Percentiles rank a stretch among this genome's conserved stretches.
Evolutionary conservation across 495 filamentous ascomycete species (phyloP).

Genomic region (Amphirosellinia nigrospora): DNA sequence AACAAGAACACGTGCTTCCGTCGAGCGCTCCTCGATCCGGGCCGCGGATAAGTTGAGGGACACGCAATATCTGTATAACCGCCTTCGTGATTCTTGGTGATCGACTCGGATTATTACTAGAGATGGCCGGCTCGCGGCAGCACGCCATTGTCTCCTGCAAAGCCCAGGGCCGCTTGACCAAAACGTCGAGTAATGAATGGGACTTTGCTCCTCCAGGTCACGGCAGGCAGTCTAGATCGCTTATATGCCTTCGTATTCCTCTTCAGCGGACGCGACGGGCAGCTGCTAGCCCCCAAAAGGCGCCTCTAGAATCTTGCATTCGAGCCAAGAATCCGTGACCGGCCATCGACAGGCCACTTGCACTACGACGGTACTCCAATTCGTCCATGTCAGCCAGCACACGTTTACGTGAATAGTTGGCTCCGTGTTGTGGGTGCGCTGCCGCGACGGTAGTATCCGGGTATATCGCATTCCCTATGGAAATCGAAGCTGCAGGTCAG

Average conservation of each 20-base stretch:
- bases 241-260: slow-evolving; percentile 5
- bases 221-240: slow-evolving; percentile 26
- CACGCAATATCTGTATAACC: slow-evolving; percentile 19
- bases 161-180: not conserved
- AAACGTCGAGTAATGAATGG: not conserved
- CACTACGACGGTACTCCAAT: slow-evolving; percentile 20
- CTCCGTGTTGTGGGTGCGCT: slow-evolving; percentile 25
- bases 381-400: slow-evolving; percentile 17
- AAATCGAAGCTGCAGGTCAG: slow-evolving; percentile 21
- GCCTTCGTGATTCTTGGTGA: slow-evolving; percentile 5
- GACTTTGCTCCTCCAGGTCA: not conserved
- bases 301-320: slow-evolving; percentile 25
- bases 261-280: slow-evolving; percentile 16
- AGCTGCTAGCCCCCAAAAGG: slow-evolving; percentile 17
- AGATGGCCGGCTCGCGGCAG: not conserved
- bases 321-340: not conserved
- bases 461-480: slow-evolving; percentile 34
- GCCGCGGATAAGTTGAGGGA: slow-evolving; percentile 22
- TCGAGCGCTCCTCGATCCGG: slow-evolving; percentile 7
- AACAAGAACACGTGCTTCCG: slow-evolving; percentile 26
- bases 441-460: slow-evolving; percentile 41
- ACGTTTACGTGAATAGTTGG: slow-evolving; percentile 7
- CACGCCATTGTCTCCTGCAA: slow-evolving; percentile 14
- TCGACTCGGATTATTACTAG: slow-evolving; percentile 2
- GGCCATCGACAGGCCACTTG: slow-evolving; percentile 22